Evolutionary conservation across 1,284 basidiomycete species (phyloP).

Genomic region (Ganoderma meredithae): DNA sequence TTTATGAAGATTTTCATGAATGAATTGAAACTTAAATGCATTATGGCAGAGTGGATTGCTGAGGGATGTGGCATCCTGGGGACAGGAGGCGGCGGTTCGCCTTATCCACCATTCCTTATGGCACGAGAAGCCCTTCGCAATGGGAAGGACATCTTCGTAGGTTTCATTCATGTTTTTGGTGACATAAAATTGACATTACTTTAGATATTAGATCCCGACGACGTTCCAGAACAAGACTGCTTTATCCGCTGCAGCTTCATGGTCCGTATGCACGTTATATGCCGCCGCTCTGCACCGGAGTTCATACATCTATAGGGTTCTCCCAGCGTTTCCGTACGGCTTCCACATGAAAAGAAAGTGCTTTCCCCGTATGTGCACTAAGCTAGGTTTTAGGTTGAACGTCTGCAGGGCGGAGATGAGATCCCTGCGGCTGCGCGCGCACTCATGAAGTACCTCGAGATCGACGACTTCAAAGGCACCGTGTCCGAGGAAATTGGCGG

Average conservation of each 20-base stretch:
- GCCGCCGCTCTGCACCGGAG: background rate
- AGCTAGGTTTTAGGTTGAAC: slow-evolving; percentile 34
- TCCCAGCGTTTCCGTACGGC: slow-evolving; percentile 50
- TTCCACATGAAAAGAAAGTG: background rate
- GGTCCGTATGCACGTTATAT: slow-evolving; percentile 32
- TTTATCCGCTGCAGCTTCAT: slow-evolving; percentile 48
- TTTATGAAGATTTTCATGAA: background rate
- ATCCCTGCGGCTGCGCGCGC: slow-evolving; percentile 40
- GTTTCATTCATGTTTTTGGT: background rate
- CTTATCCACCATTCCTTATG: slow-evolving; percentile 56
- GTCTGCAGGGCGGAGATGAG: slow-evolving; percentile 45
- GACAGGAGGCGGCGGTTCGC: slow-evolving; percentile 61
- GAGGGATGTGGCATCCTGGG: slow-evolving; percentile 62
- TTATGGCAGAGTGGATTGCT: slow-evolving; percentile 54
- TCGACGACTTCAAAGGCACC: slow-evolving; percentile 41
- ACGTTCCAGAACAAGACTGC: slow-evolving; percentile 36
- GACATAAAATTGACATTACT: no score
- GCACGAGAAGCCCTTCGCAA: slow-evolving; percentile 55
- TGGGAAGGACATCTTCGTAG: slow-evolving; percentile 52
- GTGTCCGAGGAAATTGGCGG: slow-evolving; percentile 65
- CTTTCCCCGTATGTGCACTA: background rate
- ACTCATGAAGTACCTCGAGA: slow-evolving; percentile 38
- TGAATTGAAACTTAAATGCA: background rate
- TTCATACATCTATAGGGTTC: slow-evolving; percentile 44
- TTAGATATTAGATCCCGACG: slow-evolving; percentile 40